Base-by-base conservation (phyloP, 129 eudicot genomes). In the Helichrysum umbraculigerum region DNA sequence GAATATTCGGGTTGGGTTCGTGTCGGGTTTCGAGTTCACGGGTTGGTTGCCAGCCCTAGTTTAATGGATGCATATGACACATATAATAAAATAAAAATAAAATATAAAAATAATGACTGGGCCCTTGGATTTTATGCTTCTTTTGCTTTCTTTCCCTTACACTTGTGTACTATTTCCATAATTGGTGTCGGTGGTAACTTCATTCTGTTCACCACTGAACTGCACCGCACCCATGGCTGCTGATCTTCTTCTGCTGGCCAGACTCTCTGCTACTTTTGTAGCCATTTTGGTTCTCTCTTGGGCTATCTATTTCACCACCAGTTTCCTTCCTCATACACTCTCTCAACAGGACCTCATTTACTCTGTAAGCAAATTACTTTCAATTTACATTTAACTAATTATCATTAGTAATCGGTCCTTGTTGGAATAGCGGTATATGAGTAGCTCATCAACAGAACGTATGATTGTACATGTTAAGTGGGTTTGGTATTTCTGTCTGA, bases 281-380 rank as follows among this genome's bases (percentile, higher is more conserved):
- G 90, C 98, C 72, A 19, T 81, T 65, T 92, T 93, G 20, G 89
- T 87, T 3, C 83, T 88, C 67, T 82, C 68, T 42, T 93, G 98
- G 98, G 95, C 91, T 79, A 83, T 86, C 81, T 77, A 76, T 75
- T 93, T 90, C 88, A 83, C 84, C 68, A 77, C 86, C 51, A 93
- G 95, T 89, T 92, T 90, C 71, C 62, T 81, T 56, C 90, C 90
- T 72, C 76, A 79, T 84, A 72, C 73, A 39, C 79, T 69, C 83
- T 85, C 94, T 65, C 87, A 87, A 32, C 79, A 81, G 32, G 84
- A 83, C 72, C 89, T 83, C 83, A 81, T 88, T 50, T 93, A 86
- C 81, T 84, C 86, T 28, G 96, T 92, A 86, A 74, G 5, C 57
- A 4, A 37, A 11, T 19, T 28, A 66, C 66, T 67, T 42, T 25